phyloP scores from a whole-genome alignment of 2,329 filamentous ascomycete species.

The Trematosphaeria pertusa region DNA sequence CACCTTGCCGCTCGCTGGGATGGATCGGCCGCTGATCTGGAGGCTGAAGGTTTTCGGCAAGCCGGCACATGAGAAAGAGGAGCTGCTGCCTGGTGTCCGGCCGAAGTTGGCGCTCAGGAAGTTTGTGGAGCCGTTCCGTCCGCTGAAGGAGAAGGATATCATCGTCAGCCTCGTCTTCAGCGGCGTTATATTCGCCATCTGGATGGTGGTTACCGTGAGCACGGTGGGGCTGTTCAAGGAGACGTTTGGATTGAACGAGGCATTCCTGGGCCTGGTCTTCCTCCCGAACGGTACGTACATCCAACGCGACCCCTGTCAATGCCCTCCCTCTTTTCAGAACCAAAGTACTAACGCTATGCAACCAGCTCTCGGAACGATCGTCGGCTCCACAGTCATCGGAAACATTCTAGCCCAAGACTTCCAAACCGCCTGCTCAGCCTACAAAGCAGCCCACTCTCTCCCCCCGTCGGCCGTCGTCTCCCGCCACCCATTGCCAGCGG shows the following conservation, averaged over 20 bases:
- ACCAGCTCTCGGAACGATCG: constrained; percentile 48
- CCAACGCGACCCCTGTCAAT: not conserved
- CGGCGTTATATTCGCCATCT: constrained; percentile 55
- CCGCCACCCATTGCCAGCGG: constrained; percentile 26
- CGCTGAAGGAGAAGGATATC: constrained; percentile 56
- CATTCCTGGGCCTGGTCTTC: constrained; percentile 52
- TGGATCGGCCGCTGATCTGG: constrained; percentile 52
- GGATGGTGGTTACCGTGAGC: constrained; percentile 58
- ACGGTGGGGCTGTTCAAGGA: constrained; percentile 51
- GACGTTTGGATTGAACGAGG: constrained; percentile 47
- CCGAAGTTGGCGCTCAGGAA: constrained; percentile 41
- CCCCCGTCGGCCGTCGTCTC: constrained; percentile 32
- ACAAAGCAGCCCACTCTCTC: constrained; percentile 39
- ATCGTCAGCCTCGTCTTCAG: constrained; percentile 53
- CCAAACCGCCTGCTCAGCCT: constrained; percentile 42
- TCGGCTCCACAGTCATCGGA: constrained; percentile 51
- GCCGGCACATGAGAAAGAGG: constrained; percentile 6
- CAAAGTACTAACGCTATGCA: not conserved
- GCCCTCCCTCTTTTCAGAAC: not conserved
- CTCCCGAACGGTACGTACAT: constrained; percentile 44
- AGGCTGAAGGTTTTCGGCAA: constrained; percentile 14
- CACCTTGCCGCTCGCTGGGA: constrained; percentile 44
- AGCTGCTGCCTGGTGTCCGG: not conserved
- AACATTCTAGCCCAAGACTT: constrained; percentile 53
- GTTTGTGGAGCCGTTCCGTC: constrained; percentile 49